Evolutionary conservation across 2,329 filamentous ascomycete species (phyloP), one percentile per base, ranked within the genome.

Genomic region (Ophiostoma ips): DNA sequence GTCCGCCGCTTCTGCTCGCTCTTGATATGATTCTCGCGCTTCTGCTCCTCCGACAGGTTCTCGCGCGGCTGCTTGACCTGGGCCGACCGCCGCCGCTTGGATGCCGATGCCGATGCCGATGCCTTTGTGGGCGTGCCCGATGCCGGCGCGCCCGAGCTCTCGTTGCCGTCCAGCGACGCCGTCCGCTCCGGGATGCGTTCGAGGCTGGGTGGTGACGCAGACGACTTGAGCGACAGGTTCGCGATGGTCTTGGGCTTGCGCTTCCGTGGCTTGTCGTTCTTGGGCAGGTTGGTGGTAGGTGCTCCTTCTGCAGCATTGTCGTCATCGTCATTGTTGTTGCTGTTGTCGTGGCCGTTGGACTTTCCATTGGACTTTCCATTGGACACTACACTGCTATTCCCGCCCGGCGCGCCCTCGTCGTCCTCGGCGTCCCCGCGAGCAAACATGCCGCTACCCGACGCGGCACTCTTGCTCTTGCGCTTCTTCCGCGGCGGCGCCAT

Each of bases 1-100:
- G 86, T 87, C 45, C 87, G 75, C 33, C 88, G 76, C 64, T 92
- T 94, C 66, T 94, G 86, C 62, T 94, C 87, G 48, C 87, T 92
- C 48, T 81, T 73, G 56, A 94, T 92, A 61, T 94, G 87, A 57
- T 95, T 94, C 59, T 81, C 82, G 43, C 86, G 74, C 65, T 90
- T 92, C 64, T 92, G 84, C 53, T 84, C 81, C 57, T 90, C 84
- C 0, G 80, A 77, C 4, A 92, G 79, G 58, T 94, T 94, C 61
- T 81, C 83, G 24, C 83, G 67, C 3, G 71, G 61, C 2, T 67
- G 52, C 58, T 79, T 81, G 38, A 53, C 60, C 35, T 33, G 44
- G 3, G 46, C 18, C 3, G 51, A 53, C 12, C 51, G 48, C 18
- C 51, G 31, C n/a, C 51, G 38, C 34, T 51, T 43, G 1, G 16